Evolutionary conservation across 768 basidiomycete genomes (phyloP).

Genomic region (Lactifluus subvellereus): DNA sequence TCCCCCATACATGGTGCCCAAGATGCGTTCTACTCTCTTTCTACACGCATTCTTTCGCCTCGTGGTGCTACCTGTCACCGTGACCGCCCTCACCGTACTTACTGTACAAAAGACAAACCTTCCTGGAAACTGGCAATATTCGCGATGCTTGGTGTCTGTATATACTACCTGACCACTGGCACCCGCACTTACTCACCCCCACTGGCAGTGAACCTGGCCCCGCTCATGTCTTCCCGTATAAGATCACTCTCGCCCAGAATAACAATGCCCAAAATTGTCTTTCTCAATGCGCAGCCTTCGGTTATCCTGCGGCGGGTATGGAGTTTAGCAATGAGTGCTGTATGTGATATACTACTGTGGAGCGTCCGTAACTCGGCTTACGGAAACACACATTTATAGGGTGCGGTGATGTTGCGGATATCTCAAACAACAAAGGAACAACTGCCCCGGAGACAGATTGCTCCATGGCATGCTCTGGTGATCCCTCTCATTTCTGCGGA

Average conservation of each 20-base stretch:
- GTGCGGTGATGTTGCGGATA: conserved; percentile 63
- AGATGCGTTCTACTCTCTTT: not conserved
- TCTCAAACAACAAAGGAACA: conserved; percentile 34
- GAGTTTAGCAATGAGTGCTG: conserved; percentile 73
- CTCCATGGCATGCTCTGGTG: conserved; percentile 56
- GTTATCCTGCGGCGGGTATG: conserved; percentile 64
- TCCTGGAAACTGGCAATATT: conserved; percentile 58
- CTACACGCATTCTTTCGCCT: too few relatives aligned
- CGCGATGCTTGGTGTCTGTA: conserved; percentile 60
- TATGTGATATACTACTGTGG: conserved; percentile 41
- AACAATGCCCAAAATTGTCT: conserved; percentile 63
- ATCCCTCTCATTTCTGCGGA: conserved; percentile 65
- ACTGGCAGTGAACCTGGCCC: conserved; percentile 41
- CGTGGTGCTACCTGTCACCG: too few relatives aligned
- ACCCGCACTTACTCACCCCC: not conserved
- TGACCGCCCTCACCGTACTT: conserved; percentile 52
- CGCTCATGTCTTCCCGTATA: conserved; percentile 52
- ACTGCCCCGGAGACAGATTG: conserved; percentile 38
- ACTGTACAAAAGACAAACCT: conserved; percentile 47
- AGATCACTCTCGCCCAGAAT: conserved; percentile 52
- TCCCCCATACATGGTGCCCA: not conserved
- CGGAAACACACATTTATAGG: conserved; percentile 35
- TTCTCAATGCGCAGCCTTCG: conserved; percentile 61
- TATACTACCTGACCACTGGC: not conserved
- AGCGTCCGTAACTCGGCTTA: not conserved